A percentile compares a stretch with the other conserved stretches of the same genome.
Evolutionary conservation across 2,329 filamentous ascomycete genomes (phyloP).

Genomic region (Cladorrhinum sp.): DNA sequence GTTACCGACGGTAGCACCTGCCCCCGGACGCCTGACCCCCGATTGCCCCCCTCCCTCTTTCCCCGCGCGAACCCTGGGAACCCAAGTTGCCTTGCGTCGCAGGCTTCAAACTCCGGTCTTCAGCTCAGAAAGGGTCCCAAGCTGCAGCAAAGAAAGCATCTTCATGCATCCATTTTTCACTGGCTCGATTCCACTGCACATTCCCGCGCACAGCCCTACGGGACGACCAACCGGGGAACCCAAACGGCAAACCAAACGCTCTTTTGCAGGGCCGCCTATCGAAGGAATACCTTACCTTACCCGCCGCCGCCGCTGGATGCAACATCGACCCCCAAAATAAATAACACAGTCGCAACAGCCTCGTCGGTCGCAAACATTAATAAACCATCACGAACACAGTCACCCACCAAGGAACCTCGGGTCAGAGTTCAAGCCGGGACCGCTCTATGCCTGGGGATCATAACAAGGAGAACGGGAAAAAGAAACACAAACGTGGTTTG

Average conservation of each 20-base stretch:
- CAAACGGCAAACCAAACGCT: not conserved
- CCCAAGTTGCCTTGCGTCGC: not conserved
- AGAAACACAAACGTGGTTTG: not conserved
- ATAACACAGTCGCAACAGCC: not conserved
- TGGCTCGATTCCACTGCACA: not conserved
- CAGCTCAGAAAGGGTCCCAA: not conserved
- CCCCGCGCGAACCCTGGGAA: not conserved
- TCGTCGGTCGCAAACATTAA: not conserved
- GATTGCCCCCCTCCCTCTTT: not conserved
- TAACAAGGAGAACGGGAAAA: not conserved
- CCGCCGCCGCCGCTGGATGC: not conserved
- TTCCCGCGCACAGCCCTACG: not conserved
- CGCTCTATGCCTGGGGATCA: not conserved
- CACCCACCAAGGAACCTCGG: not conserved
- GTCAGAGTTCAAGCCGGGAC: not conserved
- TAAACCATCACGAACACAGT: not conserved
- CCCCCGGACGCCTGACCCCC: not conserved
- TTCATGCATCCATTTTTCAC: not conserved
- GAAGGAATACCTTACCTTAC: not conserved
- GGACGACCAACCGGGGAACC: not conserved
- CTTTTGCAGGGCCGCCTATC: not conserved
- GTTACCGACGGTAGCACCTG: not conserved
- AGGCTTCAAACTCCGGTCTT: not conserved
- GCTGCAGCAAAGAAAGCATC: not conserved
- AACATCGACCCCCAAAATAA: not conserved